A percentile compares a stretch with the other conserved stretches of the same genome.
Conservation (phyloP, 1,139 yeast species). For the Blastobotrys malaysiensis region DNA sequence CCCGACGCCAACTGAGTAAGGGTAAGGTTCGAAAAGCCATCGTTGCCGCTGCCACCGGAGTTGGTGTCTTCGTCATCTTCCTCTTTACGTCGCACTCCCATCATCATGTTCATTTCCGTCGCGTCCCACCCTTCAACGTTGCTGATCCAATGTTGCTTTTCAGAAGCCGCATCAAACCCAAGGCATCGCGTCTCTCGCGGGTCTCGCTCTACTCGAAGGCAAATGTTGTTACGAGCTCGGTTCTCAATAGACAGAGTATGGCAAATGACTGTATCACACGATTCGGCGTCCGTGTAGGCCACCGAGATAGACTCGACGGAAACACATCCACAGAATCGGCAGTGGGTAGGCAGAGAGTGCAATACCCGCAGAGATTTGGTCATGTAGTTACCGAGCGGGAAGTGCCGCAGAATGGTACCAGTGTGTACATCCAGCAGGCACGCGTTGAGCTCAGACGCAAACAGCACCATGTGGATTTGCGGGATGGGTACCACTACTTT, state of each 20-base stretch:
- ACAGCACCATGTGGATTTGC: conserved; percentile 29
- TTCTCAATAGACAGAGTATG: conserved; percentile 72
- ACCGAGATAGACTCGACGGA: conserved; percentile 68
- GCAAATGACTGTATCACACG: conserved; percentile 50
- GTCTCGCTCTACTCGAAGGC: conserved; percentile 86
- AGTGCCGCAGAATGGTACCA: conserved; percentile 55
- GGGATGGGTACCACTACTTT: conserved; percentile 26
- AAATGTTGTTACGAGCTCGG: conserved; percentile 71
- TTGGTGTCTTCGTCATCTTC: neutral
- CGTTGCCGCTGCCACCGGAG: neutral
- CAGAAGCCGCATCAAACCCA: conserved; percentile 72
- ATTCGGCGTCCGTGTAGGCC: conserved; percentile 59
- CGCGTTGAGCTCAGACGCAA: conserved; percentile 24
- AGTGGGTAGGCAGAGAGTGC: conserved; percentile 81
- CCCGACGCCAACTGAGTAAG: neutral
- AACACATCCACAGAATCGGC: conserved; percentile 87
- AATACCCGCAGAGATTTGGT: conserved; percentile 59
- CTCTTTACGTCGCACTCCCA: conserved; percentile 49
- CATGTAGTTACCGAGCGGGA: conserved; percentile 57
- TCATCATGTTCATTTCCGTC: conserved; percentile 68
- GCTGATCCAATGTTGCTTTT: conserved; percentile 61
- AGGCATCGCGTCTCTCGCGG: conserved; percentile 85
- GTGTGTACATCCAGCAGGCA: conserved; percentile 67
- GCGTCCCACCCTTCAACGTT: conserved; percentile 71
- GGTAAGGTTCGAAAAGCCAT: neutral